phyloP scores from a whole-genome alignment of 768 basidiomycete genomes.

The Collybia sordida region DNA sequence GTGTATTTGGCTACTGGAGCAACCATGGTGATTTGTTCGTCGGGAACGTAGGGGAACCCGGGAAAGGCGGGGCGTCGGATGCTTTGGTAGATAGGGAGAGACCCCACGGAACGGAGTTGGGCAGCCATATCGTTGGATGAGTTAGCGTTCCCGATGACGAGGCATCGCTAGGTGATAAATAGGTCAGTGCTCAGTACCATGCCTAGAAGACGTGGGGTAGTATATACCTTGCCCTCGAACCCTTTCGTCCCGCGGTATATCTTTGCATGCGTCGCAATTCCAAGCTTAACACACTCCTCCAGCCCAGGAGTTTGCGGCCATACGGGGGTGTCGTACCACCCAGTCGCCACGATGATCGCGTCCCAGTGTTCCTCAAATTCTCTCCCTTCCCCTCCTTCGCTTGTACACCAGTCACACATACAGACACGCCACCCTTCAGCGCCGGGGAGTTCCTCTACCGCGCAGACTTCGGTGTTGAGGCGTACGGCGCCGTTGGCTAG shows the following conservation, averaged over 20 bases:
- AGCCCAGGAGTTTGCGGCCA: slow-evolving; percentile 45
- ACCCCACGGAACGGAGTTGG: slow-evolving; percentile 37
- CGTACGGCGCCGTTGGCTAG: slow-evolving; percentile 31
- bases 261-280: slow-evolving; percentile 40
- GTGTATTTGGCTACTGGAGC: slow-evolving; percentile 37
- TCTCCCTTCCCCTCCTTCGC: slow-evolving; percentile 10
- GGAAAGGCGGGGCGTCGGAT: slow-evolving; percentile 40
- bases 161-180: slow-evolving; percentile 31
- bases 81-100: slow-evolving; percentile 44
- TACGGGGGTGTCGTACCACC: slow-evolving; percentile 45
- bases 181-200: not conserved
- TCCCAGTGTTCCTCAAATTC: slow-evolving; percentile 43
- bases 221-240: slow-evolving; percentile 34
- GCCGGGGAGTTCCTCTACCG: slow-evolving; percentile 32
- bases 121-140: slow-evolving; percentile 54
- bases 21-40: slow-evolving; percentile 41
- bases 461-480: slow-evolving; percentile 38
- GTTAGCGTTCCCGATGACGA: slow-evolving; percentile 52
- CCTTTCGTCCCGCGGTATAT: slow-evolving; percentile 38
- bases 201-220: not conserved
- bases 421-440: slow-evolving; percentile 38
- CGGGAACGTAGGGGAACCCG: slow-evolving; percentile 38
- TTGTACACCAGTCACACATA: slow-evolving; percentile 32
- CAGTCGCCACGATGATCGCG: slow-evolving; percentile 44
- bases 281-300: slow-evolving; percentile 30